phyloP scores from a whole-genome alignment of 2,329 filamentous ascomycete genomes.

The Stromatinia cepivora region DNA sequence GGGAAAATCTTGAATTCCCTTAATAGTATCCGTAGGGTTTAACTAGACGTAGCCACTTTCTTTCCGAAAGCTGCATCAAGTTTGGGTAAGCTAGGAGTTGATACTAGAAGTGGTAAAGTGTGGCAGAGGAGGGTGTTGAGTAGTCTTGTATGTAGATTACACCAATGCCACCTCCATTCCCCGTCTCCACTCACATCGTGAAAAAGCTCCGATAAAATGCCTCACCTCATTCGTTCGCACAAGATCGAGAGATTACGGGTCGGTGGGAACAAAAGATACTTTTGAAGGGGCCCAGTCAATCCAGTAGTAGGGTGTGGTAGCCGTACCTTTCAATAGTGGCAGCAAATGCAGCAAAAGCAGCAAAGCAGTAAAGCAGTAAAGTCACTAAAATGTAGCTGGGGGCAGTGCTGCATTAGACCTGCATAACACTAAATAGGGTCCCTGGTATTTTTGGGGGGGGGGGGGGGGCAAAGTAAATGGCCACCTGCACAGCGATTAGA shows the following conservation, averaged over 20 bases:
- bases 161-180: conserved; percentile 19
- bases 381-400: conserved; percentile 6
- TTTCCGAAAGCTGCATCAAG: background rate
- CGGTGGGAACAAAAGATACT: conserved; percentile 6
- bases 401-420: conserved; percentile 21
- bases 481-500: conserved; percentile 19
- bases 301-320: background rate
- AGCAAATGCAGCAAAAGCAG: background rate
- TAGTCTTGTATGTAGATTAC: conserved; percentile 6
- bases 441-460: background rate
- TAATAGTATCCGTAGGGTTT: conserved; percentile 13
- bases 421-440: conserved; percentile 19
- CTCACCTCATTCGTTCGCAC: conserved; percentile 10
- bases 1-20: conserved; percentile 20
- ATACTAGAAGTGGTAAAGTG: conserved; percentile 21
- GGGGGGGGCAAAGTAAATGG: conserved; percentile 12
- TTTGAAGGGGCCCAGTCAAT: background rate
- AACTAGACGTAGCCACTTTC: conserved; percentile 10
- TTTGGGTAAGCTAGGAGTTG: conserved; percentile 18
- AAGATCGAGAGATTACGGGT: conserved; percentile 15
- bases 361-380: background rate
- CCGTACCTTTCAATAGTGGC: conserved; percentile 6
- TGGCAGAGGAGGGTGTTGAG: background rate
- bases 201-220: conserved; percentile 9
- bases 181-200: background rate